Percentiles rank a stretch among this genome's conserved stretches.
These are phyloP conservation scores for Sugiyamaella floridensis DNA, from an alignment of 805 yeast species.

Conservation along the genomic window DNA sequence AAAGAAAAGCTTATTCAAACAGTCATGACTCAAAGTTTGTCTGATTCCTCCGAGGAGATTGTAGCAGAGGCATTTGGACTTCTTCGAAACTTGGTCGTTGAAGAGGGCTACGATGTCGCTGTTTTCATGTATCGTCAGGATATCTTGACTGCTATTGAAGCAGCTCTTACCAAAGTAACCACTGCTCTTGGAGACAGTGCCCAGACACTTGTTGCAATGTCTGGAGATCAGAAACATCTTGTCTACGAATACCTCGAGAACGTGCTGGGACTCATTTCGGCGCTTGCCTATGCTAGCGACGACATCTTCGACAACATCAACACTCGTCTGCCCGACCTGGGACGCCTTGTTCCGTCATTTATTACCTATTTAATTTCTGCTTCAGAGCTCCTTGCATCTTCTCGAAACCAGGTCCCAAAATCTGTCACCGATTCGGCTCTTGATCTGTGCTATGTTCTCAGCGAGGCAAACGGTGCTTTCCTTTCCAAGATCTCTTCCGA, in stretches of 20 bases:
- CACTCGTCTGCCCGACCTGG: constrained; percentile 20
- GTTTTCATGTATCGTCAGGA: constrained; percentile 70
- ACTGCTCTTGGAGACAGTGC: constrained; percentile 3
- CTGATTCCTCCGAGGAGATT: constrained; percentile 65
- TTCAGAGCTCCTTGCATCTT: background rate
- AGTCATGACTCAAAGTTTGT: constrained; percentile 55
- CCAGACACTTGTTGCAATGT: background rate
- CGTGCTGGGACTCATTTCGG: constrained; percentile 58
- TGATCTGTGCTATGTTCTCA: constrained; percentile 27
- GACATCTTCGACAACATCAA: constrained; percentile 43
- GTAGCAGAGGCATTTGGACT: constrained; percentile 77
- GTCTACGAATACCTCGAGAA: constrained; percentile 68
- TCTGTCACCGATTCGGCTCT: constrained; percentile 19
- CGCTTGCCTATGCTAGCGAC: constrained; percentile 53
- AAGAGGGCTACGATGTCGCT: constrained; percentile 82
- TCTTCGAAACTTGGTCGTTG: constrained; percentile 69
- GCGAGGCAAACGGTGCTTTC: constrained; percentile 24
- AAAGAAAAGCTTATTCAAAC: constrained; percentile 65
- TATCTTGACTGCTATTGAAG: constrained; percentile 57
- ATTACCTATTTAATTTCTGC: background rate
- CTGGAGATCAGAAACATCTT: constrained; percentile 39
- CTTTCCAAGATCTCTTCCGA: constrained; percentile 9
- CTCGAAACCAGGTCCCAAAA: background rate
- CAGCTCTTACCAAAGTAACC: constrained; percentile 33
- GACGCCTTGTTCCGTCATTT: background rate